phyloP scores from a whole-genome alignment of 1,284 basidiomycete species.

The Dichomitus squalens region DNA sequence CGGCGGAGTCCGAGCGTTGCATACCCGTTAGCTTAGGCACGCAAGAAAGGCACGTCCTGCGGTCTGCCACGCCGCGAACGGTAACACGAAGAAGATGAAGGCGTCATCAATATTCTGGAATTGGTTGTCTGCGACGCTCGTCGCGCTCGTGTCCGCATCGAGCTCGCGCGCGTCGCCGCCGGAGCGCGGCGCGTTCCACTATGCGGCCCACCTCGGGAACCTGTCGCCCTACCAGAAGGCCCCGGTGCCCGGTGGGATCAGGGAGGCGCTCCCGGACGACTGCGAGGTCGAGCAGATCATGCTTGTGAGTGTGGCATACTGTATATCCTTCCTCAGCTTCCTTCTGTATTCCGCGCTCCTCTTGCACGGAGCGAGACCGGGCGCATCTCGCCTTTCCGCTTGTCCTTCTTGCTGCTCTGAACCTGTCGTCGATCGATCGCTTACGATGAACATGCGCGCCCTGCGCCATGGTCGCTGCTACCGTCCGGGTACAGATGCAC shows the following conservation, averaged over 20 bases:
- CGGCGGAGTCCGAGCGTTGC: too few species aligned
- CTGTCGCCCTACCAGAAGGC: conserved; percentile 42
- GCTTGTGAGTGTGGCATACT: conserved; percentile 36
- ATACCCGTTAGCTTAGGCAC: too few species aligned
- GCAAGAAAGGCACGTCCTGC: too few species aligned
- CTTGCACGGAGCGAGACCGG: too few species aligned
- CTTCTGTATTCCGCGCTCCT: too few species aligned
- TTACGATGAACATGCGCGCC: background rate
- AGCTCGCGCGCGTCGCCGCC: conserved; percentile 7
- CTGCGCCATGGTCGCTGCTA: too few species aligned
- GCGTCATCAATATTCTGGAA: background rate
- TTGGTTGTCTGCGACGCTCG: background rate
- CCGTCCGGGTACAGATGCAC: conserved; percentile 39
- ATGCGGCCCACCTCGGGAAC: conserved; percentile 35
- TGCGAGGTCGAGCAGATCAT: conserved; percentile 47
- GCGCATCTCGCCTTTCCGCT: background rate
- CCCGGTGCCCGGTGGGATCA: conserved; percentile 36
- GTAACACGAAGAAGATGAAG: background rate
- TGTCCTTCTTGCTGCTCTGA: background rate
- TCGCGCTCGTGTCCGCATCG: conserved; percentile 15
- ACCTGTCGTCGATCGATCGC: background rate
- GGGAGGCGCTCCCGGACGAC: conserved; percentile 40
- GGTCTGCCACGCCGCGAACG: background rate
- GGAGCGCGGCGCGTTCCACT: conserved; percentile 13
- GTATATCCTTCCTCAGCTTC: background rate